These are phyloP conservation scores for Aspergillus neoniger DNA, from an alignment of 2,329 filamentous ascomycete genomes.

Conservation along the genomic window DNA sequence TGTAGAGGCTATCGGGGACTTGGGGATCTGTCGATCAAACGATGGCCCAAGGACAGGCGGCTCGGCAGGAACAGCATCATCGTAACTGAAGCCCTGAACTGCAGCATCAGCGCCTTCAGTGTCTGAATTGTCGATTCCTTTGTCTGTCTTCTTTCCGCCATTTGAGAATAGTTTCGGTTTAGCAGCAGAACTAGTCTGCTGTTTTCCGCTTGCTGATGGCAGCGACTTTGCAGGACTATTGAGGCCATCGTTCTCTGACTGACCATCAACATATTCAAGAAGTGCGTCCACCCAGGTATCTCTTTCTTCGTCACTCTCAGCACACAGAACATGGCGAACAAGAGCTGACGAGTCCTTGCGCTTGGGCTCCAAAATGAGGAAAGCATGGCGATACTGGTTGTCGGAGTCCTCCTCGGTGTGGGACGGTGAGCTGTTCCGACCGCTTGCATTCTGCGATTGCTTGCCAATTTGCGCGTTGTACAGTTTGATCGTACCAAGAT, in stretches of 20 bases:
- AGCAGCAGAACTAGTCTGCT: constrained; percentile 16
- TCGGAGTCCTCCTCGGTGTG: constrained; percentile 72
- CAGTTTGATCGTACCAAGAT: constrained; percentile 91
- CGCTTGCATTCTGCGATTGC: constrained; percentile 67
- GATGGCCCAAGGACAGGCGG: constrained; percentile 55
- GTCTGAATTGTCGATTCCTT: constrained; percentile 44
- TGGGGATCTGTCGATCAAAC: constrained; percentile 34
- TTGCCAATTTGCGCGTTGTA: constrained; percentile 90
- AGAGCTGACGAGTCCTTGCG: constrained; percentile 87
- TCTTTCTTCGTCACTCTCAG: constrained; percentile 88
- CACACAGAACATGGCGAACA: constrained; percentile 91
- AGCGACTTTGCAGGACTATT: constrained; percentile 24
- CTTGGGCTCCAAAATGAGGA: constrained; percentile 92
- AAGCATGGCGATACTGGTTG: constrained; percentile 95
- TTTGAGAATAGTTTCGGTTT: constrained; percentile 31
- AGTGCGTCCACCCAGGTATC: constrained; percentile 93
- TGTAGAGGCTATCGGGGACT: constrained; percentile 37
- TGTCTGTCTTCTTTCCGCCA: constrained; percentile 32
- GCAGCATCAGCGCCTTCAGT: constrained; percentile 32
- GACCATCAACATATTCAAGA: constrained; percentile 77
- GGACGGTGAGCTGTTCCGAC: constrained; percentile 63
- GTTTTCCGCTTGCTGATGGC: constrained; percentile 22
- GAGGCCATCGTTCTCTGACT: constrained; percentile 35
- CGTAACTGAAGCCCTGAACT: constrained; percentile 56
- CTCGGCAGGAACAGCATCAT: constrained; percentile 59